phyloP scores from a whole-genome alignment of 1,139 yeast species.

The Nakaseomyces bracarensis region DNA sequence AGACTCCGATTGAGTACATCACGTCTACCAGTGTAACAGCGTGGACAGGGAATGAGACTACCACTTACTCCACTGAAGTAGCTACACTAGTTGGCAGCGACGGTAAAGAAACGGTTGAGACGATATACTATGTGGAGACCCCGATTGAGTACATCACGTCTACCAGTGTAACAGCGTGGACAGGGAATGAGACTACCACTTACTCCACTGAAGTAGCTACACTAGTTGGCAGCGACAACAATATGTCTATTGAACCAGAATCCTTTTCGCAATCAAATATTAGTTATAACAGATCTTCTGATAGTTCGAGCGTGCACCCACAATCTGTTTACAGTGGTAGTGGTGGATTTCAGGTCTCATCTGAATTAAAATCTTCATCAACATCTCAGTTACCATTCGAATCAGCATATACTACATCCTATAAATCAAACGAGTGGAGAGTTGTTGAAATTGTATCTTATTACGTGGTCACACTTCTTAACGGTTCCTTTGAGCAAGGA shows the following conservation, averaged over 20 bases:
- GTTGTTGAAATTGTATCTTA: conserved; percentile 3
- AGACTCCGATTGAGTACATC: background rate
- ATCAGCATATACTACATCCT: background rate
- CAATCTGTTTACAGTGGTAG: too few relatives aligned
- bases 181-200: background rate
- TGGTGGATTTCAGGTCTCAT: background rate
- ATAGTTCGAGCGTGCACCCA: background rate
- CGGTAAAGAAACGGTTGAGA: background rate
- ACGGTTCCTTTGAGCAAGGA: background rate
- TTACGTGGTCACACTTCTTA: background rate
- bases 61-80: background rate
- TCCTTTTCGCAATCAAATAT: background rate
- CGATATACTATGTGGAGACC: background rate
- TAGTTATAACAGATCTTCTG: background rate
- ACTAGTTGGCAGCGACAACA: background rate
- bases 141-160: background rate
- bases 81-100: background rate
- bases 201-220: background rate
- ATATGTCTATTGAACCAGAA: background rate
- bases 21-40: background rate
- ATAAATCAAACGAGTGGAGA: conserved; percentile 1
- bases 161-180: background rate
- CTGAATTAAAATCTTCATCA: background rate
- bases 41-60: background rate
- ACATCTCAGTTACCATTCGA: background rate